Evolutionary conservation across 495 filamentous ascomycete species (phyloP), one percentile per base, ranked within the genome.

Genomic region (Lophiotrema nucula): DNA sequence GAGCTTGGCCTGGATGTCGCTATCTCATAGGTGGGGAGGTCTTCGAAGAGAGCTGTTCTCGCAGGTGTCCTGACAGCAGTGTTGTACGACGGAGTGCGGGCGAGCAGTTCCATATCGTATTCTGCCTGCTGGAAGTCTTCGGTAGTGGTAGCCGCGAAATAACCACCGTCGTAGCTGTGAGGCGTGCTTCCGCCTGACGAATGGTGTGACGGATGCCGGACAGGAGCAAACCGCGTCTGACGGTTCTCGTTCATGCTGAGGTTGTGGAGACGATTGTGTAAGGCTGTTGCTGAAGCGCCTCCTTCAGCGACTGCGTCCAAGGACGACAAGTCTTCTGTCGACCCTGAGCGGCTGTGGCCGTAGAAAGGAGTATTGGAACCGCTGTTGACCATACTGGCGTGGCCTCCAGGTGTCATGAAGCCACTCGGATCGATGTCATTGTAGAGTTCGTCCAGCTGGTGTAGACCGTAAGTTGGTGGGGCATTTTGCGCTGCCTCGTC

Each of bases 391-490:
- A 11, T 24, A 24, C 64, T 60, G 16, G 21, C 46, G 22, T 25
- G 41, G 3, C 38, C 38, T 5, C 53, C 60, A 5, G 90, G 88
- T 0, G 92, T 95, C 66, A 88, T 82, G 63, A 90, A 86, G 26
- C 86, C 88, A 33, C 73, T 83, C 15, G 80, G 77, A 69, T 95
- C 88, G 43, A 96, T 76, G 52, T 92, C 88, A 57, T 89, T 87
- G 71, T 93, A 98, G 3, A 97, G 73, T 65, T 89, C 86, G 74
- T 98, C 93, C 38, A 96, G 80, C 16, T 82, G 78, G 72, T 97
- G 92, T 60, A 90, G 82, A 43, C 88, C 88, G 67, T 98, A 98
- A 27, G 87, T 78, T 0, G 93, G 93, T 27, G 93, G 93, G 12
- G 90, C 89, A 56, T 87, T 58, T 5, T 69, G 45, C 18, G 49